Evolutionary conservation across 331 rosid genomes (phyloP).

Genomic region (Saraca asoca): DNA sequence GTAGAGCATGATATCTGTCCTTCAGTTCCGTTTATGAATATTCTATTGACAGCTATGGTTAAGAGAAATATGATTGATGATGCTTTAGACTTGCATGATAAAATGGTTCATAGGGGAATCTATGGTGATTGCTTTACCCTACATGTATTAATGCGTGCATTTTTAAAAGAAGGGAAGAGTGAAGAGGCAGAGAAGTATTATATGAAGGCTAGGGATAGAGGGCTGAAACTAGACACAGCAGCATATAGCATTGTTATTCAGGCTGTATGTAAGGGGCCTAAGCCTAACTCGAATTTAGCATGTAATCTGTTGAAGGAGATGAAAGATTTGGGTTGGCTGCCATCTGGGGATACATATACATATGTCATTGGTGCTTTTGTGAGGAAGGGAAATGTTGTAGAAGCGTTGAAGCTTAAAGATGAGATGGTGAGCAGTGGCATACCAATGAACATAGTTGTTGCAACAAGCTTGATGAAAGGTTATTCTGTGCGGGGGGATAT

Average conservation of each 20-base stretch:
- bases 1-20: conserved; percentile 47
- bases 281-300: conserved; percentile 44
- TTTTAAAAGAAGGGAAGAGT: conserved; percentile 49
- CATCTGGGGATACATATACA: conserved; percentile 49
- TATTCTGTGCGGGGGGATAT: conserved; percentile 55
- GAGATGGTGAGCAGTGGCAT: conserved; percentile 63
- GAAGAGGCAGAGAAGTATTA: conserved; percentile 56
- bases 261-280: conserved; percentile 50
- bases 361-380: conserved; percentile 58
- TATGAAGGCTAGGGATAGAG: conserved; percentile 43
- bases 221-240: conserved; percentile 56
- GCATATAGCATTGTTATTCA: conserved; percentile 51
- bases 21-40: conserved; percentile 48
- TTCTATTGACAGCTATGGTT: conserved; percentile 58
- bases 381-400: conserved; percentile 59
- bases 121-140: conserved; percentile 53
- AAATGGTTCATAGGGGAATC: conserved; percentile 51
- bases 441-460: conserved; percentile 50
- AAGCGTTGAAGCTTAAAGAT: conserved; percentile 62
- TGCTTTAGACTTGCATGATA: conserved; percentile 44
- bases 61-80: conserved; percentile 49
- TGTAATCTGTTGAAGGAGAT: conserved; percentile 53
- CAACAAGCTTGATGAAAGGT: conserved; percentile 66
- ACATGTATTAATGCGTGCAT: conserved; percentile 53
- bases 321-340: conserved; percentile 65